A percentile compares a stretch with the other conserved stretches of the same genome.
Conservation (phyloP, 2,329 filamentous ascomycete genomes). For the Cadophora luteo-olivacea region DNA sequence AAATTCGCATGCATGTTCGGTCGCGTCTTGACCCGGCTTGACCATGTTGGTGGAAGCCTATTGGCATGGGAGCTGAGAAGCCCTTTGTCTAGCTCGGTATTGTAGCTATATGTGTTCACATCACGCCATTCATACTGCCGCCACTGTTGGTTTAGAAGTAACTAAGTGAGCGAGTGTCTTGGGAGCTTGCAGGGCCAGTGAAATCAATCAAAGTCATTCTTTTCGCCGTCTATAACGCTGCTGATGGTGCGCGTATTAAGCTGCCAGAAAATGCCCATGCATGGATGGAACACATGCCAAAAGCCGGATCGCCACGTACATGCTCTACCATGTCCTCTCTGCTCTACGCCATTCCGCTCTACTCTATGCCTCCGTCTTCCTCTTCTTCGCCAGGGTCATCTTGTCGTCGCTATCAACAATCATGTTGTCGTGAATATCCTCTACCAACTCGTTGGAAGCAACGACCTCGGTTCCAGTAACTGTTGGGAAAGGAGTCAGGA, state of each 20-base stretch:
- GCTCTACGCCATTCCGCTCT: neutral
- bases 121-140: neutral
- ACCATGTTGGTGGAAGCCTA: neutral
- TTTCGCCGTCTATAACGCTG: slow-evolving; percentile 18
- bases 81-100: neutral
- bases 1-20: neutral
- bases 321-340: neutral
- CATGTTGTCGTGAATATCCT: slow-evolving; percentile 42
- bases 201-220: slow-evolving; percentile 11
- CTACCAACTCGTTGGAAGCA: slow-evolving; percentile 45
- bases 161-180: neutral
- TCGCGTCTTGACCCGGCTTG: neutral
- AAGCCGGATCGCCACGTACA: slow-evolving; percentile 9
- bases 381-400: slow-evolving; percentile 41
- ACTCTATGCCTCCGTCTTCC: slow-evolving; percentile 34
- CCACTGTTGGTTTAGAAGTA: neutral
- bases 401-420: slow-evolving; percentile 33
- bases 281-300: slow-evolving; percentile 4
- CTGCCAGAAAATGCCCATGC: slow-evolving; percentile 10
- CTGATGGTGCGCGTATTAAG: slow-evolving; percentile 13
- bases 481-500: slow-evolving; percentile 71
- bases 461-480: slow-evolving; percentile 62
- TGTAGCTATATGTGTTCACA: neutral
- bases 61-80: neutral
- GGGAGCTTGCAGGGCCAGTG: slow-evolving; percentile 5